These are phyloP conservation scores for Amanita molliuscula DNA, from an alignment of 768 basidiomycete genomes.

Conservation along the genomic window DNA sequence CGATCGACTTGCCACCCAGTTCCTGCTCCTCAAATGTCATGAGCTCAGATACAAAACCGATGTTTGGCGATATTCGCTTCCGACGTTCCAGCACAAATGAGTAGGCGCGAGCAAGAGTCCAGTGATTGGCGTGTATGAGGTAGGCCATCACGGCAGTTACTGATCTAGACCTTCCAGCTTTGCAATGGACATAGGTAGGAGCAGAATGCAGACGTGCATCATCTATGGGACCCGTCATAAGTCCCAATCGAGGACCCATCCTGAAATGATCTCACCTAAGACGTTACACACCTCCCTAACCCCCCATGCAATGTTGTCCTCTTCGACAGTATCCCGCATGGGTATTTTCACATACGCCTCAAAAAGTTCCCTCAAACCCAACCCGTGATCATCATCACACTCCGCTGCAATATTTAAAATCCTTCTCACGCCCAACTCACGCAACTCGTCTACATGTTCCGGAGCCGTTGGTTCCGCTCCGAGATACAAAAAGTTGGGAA, in stretches of 20 bases:
- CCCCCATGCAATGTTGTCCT: slow-evolving; percentile 75
- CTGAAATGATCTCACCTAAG: slow-evolving; percentile 48
- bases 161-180: slow-evolving; percentile 90
- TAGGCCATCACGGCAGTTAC: slow-evolving; percentile 97
- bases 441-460: slow-evolving; percentile 69
- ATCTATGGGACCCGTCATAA: slow-evolving; percentile 34
- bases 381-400: slow-evolving; percentile 75
- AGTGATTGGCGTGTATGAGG: slow-evolving; percentile 94
- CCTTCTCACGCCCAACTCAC: slow-evolving; percentile 67
- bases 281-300: slow-evolving; percentile 80
- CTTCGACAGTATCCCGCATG: slow-evolving; percentile 94
- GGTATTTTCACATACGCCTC: slow-evolving; percentile 82
- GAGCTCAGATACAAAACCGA: slow-evolving; percentile 94
- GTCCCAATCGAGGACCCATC: not conserved
- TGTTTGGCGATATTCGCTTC: slow-evolving; percentile 93
- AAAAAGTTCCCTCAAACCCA: slow-evolving; percentile 58
- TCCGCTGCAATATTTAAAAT: slow-evolving; percentile 90
- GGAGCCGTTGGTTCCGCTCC: slow-evolving; percentile 76
- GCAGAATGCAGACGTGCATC: slow-evolving; percentile 85
- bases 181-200: slow-evolving; percentile 92
- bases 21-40: slow-evolving; percentile 95
- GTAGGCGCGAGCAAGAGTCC: slow-evolving; percentile 90
- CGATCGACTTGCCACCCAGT: slow-evolving; percentile 65
- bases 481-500: slow-evolving; percentile 84
- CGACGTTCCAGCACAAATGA: slow-evolving; percentile 86